These are phyloP conservation scores for Populus simonii DNA, from an alignment of 345 rosid genomes.

Conservation along the genomic window DNA sequence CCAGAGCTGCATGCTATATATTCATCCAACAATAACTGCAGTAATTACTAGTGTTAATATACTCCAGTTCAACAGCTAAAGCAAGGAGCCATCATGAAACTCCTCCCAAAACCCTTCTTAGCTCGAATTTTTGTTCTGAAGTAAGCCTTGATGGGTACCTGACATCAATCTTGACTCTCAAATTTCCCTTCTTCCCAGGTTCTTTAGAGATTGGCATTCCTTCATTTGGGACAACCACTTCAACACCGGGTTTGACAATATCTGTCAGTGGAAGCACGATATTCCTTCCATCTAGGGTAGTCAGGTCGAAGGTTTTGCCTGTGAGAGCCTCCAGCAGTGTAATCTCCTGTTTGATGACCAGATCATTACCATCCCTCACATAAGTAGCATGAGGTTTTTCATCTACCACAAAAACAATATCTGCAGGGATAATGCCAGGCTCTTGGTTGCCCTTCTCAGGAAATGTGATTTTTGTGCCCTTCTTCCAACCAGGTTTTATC, in stretches of 20 bases:
- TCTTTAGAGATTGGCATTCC: conserved; percentile 93
- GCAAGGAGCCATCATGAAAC: conserved; percentile 35
- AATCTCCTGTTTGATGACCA: conserved; percentile 63
- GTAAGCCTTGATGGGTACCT: conserved; percentile 77
- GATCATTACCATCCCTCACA: conserved; percentile 83
- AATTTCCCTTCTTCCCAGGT: conserved; percentile 75
- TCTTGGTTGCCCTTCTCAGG: conserved; percentile 87
- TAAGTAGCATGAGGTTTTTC: conserved; percentile 83
- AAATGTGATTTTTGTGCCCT: conserved; percentile 88
- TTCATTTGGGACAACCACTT: conserved; percentile 72
- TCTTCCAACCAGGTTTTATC: conserved; percentile 96
- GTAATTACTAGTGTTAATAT: background rate
- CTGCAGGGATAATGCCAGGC: conserved; percentile 74
- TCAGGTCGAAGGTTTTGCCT: conserved; percentile 63
- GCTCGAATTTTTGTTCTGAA: conserved; percentile 72
- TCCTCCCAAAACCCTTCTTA: conserved; percentile 72
- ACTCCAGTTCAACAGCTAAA: conserved; percentile 16
- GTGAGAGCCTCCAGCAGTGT: conserved; percentile 87
- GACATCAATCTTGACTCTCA: conserved; percentile 77
- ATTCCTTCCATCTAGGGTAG: conserved; percentile 71
- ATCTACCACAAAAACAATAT: conserved; percentile 68
- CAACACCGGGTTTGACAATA: conserved; percentile 73
- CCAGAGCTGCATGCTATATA: conserved; percentile 14
- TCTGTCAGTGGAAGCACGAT: conserved; percentile 65
- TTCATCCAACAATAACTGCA: conserved; percentile 18